phyloP scores from a whole-genome alignment of 495 filamentous ascomycete species.

The Penicillium turbatum region DNA sequence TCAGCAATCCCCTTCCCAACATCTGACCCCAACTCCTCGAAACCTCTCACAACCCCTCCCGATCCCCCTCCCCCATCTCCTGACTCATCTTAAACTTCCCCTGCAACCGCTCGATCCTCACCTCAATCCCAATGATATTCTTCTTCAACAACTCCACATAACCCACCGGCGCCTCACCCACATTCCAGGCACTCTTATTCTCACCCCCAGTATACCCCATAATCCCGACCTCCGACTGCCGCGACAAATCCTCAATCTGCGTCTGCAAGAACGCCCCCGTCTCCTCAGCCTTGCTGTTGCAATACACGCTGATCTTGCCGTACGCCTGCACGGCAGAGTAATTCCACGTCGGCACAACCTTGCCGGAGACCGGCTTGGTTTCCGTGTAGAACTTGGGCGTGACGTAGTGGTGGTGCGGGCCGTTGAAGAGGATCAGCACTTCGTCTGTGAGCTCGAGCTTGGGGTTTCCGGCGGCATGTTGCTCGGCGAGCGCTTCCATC shows the following conservation, averaged over 20 bases:
- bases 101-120: slow-evolving; percentile 41
- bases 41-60: slow-evolving; percentile 45
- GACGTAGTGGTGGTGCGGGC: slow-evolving; percentile 46
- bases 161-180: slow-evolving; percentile 43
- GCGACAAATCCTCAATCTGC: slow-evolving; percentile 42
- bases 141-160: slow-evolving; percentile 50
- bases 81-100: slow-evolving; percentile 60
- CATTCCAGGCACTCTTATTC: slow-evolving; percentile 39
- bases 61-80: slow-evolving; percentile 44
- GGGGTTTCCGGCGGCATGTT: slow-evolving; percentile 21
- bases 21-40: slow-evolving; percentile 40
- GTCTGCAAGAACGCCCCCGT: slow-evolving; percentile 35
- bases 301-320: slow-evolving; percentile 43
- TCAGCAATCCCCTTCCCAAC: slow-evolving; percentile 33
- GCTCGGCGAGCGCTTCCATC: slow-evolving; percentile 30
- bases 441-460: slow-evolving; percentile 14
- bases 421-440: slow-evolving; percentile 48
- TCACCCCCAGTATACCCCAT: slow-evolving; percentile 42
- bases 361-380: slow-evolving; percentile 51
- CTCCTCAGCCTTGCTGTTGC: slow-evolving; percentile 31
- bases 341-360: slow-evolving; percentile 58
- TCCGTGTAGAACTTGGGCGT: slow-evolving; percentile 55
- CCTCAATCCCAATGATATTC: slow-evolving; percentile 50
- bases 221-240: slow-evolving; percentile 38
- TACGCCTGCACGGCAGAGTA: slow-evolving; percentile 52